Base-by-base conservation (phyloP, 768 basidiomycete species). In the Collybia sordida region DNA sequence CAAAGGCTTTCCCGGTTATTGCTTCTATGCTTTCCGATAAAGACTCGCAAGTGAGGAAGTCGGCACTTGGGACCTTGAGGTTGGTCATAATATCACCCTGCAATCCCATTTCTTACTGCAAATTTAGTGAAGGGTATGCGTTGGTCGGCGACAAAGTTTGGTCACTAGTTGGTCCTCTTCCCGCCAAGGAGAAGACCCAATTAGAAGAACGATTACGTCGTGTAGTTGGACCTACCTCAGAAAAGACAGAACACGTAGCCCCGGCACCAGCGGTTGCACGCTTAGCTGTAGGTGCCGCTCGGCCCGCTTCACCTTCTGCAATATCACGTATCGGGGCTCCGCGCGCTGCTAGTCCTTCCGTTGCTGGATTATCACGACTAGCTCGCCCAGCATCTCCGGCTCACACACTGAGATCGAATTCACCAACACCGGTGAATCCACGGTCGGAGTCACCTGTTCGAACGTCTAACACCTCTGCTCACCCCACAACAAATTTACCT, bases 141-240 rank as follows among this genome's bases (percentile, higher is more conserved):
- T 77, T 92, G 12, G 80, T 90, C 17, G 94, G 94, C 17, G 93
- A 96, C 59, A 88, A 84, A 58, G 81, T 94, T 11, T 95, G 90
- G 90, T 71, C 79, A 9, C 67, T 87, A 8, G 88, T 93, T 38
- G 91, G 91, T 1, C 58, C 75, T 7, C 71, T 97, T 23, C 79
- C 86, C 39, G 73, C 88, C 4, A 96, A 96, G 65, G 93, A 95
- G 61, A 93, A 90, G 61, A 93, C 92, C 7, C 91, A 94, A 60
- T 79, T 97, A 24, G 93, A 96, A 66, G 94, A 95, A 61, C 81
- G 92, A 6, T 70, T 97, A 23, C 86, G 90, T 40, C 86, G 91
- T 27, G 82, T 92, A n/a, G 73, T 85, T 24, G 86, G 86, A 5
- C 82, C 87, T 25, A 81, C 80, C 56, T 72, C 71, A 24, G 73